Evolutionary conservation across 163 green algal genomes (phyloP), one percentile per base, ranked within the genome.

Genomic region (Coccomyxa subellipsoidea): DNA sequence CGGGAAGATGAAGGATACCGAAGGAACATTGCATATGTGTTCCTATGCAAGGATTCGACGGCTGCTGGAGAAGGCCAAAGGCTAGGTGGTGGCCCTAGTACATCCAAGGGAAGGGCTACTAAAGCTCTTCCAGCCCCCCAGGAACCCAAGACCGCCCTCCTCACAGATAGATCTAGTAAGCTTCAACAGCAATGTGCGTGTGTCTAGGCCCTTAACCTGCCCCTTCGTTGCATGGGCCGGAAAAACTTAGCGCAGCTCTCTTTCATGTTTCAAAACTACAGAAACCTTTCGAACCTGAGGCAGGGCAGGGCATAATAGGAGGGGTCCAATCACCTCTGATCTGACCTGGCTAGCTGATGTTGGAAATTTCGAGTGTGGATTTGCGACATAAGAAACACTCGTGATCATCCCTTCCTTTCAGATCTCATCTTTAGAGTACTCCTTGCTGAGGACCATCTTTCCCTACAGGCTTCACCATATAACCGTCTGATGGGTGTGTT

Each of bases 161-260:
- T 27, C 1, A 59, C 23, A 59, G 47, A 7, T 18, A 59, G 47
- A 59, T 59, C 47, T 27, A 59, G 5, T 18, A 23, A 59, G 15
- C 47, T 27, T 59, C 23, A 59, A 59, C 5, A 59, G 47, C 23
- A 27, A 27, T 12, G 47, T 7, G 4, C 3, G 47, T 18, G 47
- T 59, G 47, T 6, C 47, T 76, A 23, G 31, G 69, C 69, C 31
- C 32, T 35, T 76, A 0, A 82, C 78, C 27, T n/a, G 35, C 53
- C 8, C 18, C 73, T 39, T 66, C 53, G 54, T 66, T 82, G 78
- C 53, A 34, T 54, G 29, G 34, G 54, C 36, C 36, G 35, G 34
- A 77, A 75, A 82, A 82, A 77, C 54, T 34, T 54, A 77, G 75
- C 75, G 73, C 54, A 69, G 73, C 54, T 69, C 39, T 38, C 73